Evolutionary conservation across 192 early-diverging fungal genomes (phyloP).

Genomic region (Physocladia obscura): DNA sequence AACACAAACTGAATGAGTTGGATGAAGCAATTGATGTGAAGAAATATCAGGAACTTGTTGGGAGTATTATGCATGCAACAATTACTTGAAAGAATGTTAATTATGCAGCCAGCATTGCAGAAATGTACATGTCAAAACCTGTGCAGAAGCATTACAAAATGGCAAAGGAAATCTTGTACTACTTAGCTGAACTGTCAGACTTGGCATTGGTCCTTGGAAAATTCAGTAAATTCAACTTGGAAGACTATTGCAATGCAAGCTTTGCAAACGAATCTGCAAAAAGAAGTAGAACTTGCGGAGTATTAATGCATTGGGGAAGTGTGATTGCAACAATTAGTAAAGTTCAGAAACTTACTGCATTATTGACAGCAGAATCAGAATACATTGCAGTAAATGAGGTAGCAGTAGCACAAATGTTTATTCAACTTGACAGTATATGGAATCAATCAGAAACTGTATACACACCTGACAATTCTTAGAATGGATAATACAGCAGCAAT

Average conservation of each 20-base stretch:
- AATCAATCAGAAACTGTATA: no score
- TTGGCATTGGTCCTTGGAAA: background rate
- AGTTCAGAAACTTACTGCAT: no score
- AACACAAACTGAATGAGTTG: background rate
- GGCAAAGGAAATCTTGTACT: background rate
- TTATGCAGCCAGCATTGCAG: background rate
- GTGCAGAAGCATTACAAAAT: background rate
- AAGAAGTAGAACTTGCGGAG: no score
- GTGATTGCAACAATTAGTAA: no score
- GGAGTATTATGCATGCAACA: background rate
- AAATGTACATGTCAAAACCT: background rate
- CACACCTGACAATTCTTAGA: no score
- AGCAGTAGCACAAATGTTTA: no score
- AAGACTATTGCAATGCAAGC: background rate
- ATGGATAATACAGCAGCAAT: no score
- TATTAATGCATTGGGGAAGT: no score
- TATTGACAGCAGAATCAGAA: no score
- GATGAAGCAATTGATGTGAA: background rate
- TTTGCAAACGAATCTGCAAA: no score
- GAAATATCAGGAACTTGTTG: background rate
- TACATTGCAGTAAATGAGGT: no score
- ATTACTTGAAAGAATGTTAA: background rate
- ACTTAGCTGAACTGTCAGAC: background rate
- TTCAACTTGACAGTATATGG: no score
- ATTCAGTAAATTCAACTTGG: background rate